Evolutionary conservation across 495 filamentous ascomycete species (phyloP).

Genomic region (Penicillium parvum): DNA sequence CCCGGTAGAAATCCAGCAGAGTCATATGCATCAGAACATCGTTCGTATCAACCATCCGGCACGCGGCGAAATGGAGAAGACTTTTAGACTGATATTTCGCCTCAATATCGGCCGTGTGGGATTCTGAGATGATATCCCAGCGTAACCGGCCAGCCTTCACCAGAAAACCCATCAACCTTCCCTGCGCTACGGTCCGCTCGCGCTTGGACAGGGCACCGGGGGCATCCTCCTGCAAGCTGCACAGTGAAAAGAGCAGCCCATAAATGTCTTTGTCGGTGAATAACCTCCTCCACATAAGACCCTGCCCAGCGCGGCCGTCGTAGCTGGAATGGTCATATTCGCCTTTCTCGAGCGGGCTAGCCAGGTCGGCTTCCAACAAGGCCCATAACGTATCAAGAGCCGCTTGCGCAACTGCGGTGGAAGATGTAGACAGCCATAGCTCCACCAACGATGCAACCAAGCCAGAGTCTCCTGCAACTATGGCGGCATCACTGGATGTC

Average conservation of each 20-base stretch:
- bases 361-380: slow-evolving; percentile 63
- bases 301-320: slow-evolving; percentile 51
- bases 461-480: slow-evolving; percentile 60
- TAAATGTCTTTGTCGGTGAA: slow-evolving; percentile 67
- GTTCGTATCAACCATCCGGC: slow-evolving; percentile 66
- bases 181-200: slow-evolving; percentile 74
- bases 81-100: slow-evolving; percentile 49
- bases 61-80: slow-evolving; percentile 68
- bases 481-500: slow-evolving; percentile 57
- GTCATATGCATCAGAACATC: slow-evolving; percentile 80
- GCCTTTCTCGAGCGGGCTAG: slow-evolving; percentile 37
- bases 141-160: slow-evolving; percentile 62
- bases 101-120: slow-evolving; percentile 59
- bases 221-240: slow-evolving; percentile 44
- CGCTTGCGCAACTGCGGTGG: slow-evolving; percentile 69
- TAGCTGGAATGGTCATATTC: slow-evolving; percentile 35
- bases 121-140: slow-evolving; percentile 54
- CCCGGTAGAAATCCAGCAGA: slow-evolving; percentile 69
- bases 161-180: slow-evolving; percentile 65
- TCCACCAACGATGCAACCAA: slow-evolving; percentile 58
- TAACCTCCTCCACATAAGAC: slow-evolving; percentile 66
- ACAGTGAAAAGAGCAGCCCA: slow-evolving; percentile 56
- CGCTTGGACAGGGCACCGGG: slow-evolving; percentile 48
- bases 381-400: slow-evolving; percentile 62
- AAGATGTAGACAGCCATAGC: slow-evolving; percentile 66